Evolutionary conservation across 2,329 filamentous ascomycete species (phyloP).

Genomic region (Penicillium sp.): DNA sequence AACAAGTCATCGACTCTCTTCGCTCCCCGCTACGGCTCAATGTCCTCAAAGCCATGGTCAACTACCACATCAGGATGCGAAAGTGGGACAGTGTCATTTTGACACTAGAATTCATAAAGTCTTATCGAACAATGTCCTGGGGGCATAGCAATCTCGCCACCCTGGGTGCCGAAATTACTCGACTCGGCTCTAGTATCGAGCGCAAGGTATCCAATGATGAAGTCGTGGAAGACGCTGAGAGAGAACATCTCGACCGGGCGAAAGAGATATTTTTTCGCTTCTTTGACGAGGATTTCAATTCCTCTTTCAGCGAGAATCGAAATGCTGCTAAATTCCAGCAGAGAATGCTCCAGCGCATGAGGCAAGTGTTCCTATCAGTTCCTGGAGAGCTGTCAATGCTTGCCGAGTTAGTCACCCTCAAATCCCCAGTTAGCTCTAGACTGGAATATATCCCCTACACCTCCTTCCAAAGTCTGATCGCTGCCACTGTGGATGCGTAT

Average conservation of each 20-base stretch:
- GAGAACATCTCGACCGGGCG: conserved; percentile 21
- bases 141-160: conserved; percentile 34
- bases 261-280: conserved; percentile 32
- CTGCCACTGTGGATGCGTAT: conserved; percentile 48
- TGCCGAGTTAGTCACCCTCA: conserved; percentile 19
- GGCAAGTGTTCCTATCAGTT: conserved; percentile 29
- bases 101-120: conserved; percentile 31
- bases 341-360: conserved; percentile 26
- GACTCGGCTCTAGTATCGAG: conserved; percentile 27
- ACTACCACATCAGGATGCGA: conserved; percentile 29
- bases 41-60: conserved; percentile 34
- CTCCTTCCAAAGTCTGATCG: conserved; percentile 50
- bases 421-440: conserved; percentile 6
- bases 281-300: conserved; percentile 34
- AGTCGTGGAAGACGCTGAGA: conserved; percentile 10
- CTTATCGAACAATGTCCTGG: conserved; percentile 34
- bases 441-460: conserved; percentile 30
- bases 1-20: conserved; percentile 27
- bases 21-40: conserved; percentile 31
- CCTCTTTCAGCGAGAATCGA: conserved; percentile 12
- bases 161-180: conserved; percentile 39
- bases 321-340: conserved; percentile 24
- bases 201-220: conserved; percentile 2
- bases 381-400: conserved; percentile 29
- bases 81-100: conserved; percentile 33